Evolutionary conservation across 2,329 filamentous ascomycete species (phyloP), one percentile per base, ranked within the genome.

Genomic region (Claviceps sp.): DNA sequence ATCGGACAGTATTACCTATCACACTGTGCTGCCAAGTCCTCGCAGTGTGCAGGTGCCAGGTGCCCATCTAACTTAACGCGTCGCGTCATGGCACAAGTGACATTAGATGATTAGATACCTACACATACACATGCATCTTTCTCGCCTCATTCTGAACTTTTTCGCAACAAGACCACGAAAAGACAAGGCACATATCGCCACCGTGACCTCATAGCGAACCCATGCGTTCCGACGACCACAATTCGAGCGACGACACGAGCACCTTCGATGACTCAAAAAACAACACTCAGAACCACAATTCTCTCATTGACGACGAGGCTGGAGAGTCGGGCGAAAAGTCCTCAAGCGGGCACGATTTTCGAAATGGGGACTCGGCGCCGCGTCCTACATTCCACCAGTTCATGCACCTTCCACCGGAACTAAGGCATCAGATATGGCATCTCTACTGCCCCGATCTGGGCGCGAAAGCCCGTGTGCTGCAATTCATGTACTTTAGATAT

Each of bases 371-470:
- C 4, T 11, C 20, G 36, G 16, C 20, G 9, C 5, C 40, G 7
- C 40, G 52, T 5, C 22, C 40, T 2, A 43, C 50, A 3, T 63
- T 68, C 56, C 39, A 57, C 48, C 17, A 53, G 47, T 68, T 58
- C 47, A 49, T 47, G 46, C 36, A 45, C 40, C 60, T 69, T 2
- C 67, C 67, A 1, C 58, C 60, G 11, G 67, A 69, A 53, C 55
- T 26, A 26, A 26, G 26, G 26, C 26, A 8, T 26, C 26, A 26
- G 7, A 26, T 26, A 26, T 26, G 26, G 26, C 26, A 26, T 26
- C 26, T 26, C 26, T 26, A 26, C 26, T 26, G 26, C 26, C 26
- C 26, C 26, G 26, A 26, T 26, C 26, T 26, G 26, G 7, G 6
- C 26, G 26, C 26, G 7, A 26, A 26, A 26, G 26, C 26, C 26